phyloP scores from a whole-genome alignment of 1,139 yeast genomes.

The Candida smagusa region DNA sequence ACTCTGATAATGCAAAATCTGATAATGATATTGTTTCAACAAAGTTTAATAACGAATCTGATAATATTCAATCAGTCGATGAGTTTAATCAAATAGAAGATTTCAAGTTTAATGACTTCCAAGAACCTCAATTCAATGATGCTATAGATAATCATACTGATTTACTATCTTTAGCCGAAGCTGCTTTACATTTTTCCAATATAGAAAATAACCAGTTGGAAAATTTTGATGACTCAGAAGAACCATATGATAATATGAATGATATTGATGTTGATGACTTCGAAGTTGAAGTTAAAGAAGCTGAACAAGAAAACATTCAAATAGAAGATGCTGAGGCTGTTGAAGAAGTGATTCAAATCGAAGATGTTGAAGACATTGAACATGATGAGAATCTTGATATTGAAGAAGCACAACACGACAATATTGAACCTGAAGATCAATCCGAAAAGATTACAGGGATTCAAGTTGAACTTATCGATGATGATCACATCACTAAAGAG shows the following conservation, averaged over 20 bases:
- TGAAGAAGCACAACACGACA: background rate
- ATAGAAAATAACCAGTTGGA: background rate
- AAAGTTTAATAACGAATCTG: background rate
- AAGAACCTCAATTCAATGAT: background rate
- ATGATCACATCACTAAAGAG: too few relatives aligned
- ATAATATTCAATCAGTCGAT: background rate
- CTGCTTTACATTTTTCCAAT: too few relatives aligned
- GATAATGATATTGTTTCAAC: background rate
- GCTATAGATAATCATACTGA: too few relatives aligned
- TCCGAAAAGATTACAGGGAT: too few relatives aligned
- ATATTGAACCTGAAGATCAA: background rate
- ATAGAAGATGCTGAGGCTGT: conserved; percentile 7
- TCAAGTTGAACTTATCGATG: too few relatives aligned
- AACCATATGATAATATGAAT: background rate
- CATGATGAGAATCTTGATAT: background rate
- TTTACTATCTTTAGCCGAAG: too few relatives aligned
- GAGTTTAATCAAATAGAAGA: background rate
- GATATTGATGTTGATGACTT: conserved; percentile 3
- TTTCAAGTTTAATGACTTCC: background rate
- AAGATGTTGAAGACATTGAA: background rate
- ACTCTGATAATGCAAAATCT: too few relatives aligned
- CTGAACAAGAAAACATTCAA: conserved; percentile 18
- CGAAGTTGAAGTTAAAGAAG: conserved; percentile 10
- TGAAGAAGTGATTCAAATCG: background rate
- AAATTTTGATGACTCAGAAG: background rate